Evolutionary conservation across 805 yeast genomes (phyloP).

Genomic region (Candida fluviatilis): DNA sequence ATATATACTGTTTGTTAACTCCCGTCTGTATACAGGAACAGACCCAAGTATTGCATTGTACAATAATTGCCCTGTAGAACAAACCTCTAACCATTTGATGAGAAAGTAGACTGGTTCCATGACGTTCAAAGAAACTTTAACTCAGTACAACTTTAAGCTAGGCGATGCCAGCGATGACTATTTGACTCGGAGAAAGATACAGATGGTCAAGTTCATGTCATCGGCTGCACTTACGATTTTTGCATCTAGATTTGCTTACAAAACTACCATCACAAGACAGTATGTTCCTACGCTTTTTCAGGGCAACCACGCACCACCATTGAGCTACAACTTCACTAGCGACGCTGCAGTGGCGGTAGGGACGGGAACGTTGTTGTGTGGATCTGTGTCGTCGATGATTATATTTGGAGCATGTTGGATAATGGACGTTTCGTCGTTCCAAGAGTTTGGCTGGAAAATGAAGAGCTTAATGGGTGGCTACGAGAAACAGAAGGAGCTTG

Average conservation of each 20-base stretch:
- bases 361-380: conserved; percentile 73
- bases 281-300: conserved; percentile 75
- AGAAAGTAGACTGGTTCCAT: no score
- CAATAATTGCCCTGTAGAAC: no score
- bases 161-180: conserved; percentile 45
- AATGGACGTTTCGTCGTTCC: conserved; percentile 61
- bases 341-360: conserved; percentile 86
- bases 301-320: conserved; percentile 82
- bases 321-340: conserved; percentile 64
- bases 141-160: conserved; percentile 20
- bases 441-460: conserved; percentile 71
- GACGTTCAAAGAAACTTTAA: neutral
- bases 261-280: conserved; percentile 69
- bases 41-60: no score
- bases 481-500: conserved; percentile 46
- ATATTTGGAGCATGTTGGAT: conserved; percentile 78
- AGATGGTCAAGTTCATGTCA: conserved; percentile 67
- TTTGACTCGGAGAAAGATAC: conserved; percentile 59
- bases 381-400: conserved; percentile 67
- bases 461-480: conserved; percentile 66
- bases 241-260: conserved; percentile 69
- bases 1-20: neutral
- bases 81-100: no score
- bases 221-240: conserved; percentile 69
- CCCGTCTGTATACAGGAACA: neutral